Base-by-base conservation (phyloP, 768 basidiomycete genomes). In the Fomitopsis serialis region DNA sequence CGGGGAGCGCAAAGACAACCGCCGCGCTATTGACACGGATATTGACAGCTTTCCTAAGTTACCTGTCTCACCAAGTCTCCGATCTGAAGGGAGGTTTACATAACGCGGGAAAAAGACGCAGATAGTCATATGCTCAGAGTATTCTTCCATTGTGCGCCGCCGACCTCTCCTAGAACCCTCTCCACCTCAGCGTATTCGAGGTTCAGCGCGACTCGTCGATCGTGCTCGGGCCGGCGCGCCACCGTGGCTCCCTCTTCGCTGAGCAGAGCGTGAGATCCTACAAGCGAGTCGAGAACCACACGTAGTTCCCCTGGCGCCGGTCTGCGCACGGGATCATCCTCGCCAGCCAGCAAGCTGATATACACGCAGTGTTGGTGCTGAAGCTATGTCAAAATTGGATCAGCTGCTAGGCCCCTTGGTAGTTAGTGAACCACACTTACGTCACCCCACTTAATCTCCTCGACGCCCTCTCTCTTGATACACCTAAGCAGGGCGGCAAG, bases 391-490 rank as follows among this genome's bases (percentile, higher is more conserved):
- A 49, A 19, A n/a, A n/a, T n/a, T n/a, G n/a, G 13, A 22, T 52
- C 44, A 12, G 25, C 25, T 24, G 12, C 21, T 52, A 6, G 27
- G 29, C 25, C 43, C 5, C 7, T 21, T 6, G 5, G 29, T 11
- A 32, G 11, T 5, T 32, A 32, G 29, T 10, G 29, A 34, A 42
- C 48, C 12, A 50, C 29, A 70, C 79, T 55, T 50, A 93, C 88
- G 58, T 91, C 87, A 15, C 78, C 78, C 89, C 89, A 94, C 60
- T 81, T 81, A 45, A 98, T 85, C 70, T 94, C 92, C 49, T 92
- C 86, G 0, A 98, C 79, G 24, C 37, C 37, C 54, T 89, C 85
- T 42, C 88, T 77, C 66, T 85, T 84, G 42, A 91, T 78, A 63
- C 91, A 92, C 61, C 88, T 87, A 23, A 95, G 71, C 35, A 96